These are phyloP conservation scores for Amaranthus palmeri DNA, from an alignment of 148 eudicot species.

Conservation along the genomic window DNA sequence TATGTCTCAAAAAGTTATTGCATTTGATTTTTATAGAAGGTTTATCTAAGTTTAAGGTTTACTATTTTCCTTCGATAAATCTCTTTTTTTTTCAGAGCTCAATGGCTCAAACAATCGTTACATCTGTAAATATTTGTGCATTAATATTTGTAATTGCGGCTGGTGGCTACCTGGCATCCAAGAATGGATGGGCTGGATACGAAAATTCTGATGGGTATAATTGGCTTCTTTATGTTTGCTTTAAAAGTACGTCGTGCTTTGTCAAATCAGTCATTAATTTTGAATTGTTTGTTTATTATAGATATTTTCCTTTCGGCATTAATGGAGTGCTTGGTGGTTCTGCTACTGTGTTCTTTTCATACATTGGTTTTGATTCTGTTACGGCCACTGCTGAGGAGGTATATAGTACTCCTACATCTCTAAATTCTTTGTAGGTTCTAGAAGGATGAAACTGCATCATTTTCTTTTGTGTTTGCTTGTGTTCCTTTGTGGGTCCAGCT, in stretches of 20 bases:
- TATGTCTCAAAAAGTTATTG: slow-evolving; percentile 18
- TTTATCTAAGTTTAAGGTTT: slow-evolving; percentile 8
- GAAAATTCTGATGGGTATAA: slow-evolving; percentile 50
- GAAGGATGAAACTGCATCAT: not conserved
- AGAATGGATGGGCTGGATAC: slow-evolving; percentile 57
- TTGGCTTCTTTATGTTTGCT: not conserved
- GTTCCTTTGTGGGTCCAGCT: not conserved
- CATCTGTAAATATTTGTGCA: slow-evolving; percentile 52
- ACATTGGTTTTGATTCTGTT: slow-evolving; percentile 66
- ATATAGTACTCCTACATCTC: slow-evolving; percentile 2
- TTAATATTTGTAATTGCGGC: slow-evolving; percentile 47
- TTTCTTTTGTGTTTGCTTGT: not conserved
- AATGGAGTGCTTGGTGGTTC: slow-evolving; percentile 65
- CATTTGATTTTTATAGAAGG: not conserved
- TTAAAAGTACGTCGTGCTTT: not conserved
- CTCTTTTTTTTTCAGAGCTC: slow-evolving; percentile 41
- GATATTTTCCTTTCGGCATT: slow-evolving; percentile 58
- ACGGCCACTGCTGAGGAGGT: slow-evolving; percentile 75
- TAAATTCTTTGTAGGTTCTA: not conserved
- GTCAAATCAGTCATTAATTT: not conserved
- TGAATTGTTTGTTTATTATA: slow-evolving; percentile 12
- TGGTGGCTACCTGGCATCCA: slow-evolving; percentile 53
- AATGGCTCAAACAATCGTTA: slow-evolving; percentile 45
- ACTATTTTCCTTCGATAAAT: slow-evolving; percentile 13
- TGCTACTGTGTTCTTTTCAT: slow-evolving; percentile 63